Conservation (phyloP, 1,284 basidiomycete genomes). For the Trichosporon coremiiforme region DNA sequence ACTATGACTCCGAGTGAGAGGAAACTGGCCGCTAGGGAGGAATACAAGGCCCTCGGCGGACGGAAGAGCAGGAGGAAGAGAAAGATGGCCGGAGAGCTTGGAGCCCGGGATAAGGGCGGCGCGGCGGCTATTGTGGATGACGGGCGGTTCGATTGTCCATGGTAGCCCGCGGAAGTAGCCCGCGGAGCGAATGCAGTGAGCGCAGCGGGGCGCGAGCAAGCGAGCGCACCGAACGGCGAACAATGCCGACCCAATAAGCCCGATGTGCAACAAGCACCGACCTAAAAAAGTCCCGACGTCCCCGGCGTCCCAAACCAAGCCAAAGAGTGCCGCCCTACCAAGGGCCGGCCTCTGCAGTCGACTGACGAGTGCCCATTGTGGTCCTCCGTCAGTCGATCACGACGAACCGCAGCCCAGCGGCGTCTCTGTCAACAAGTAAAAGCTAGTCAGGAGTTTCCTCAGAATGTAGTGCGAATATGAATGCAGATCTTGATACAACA, state of each 20-base stretch:
- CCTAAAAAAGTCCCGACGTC: too few relatives aligned
- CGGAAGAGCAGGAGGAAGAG: slow-evolving; percentile 68
- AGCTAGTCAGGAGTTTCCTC: background rate
- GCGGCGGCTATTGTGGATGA: slow-evolving; percentile 41
- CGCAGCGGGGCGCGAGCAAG: background rate
- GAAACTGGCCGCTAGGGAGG: slow-evolving; percentile 79
- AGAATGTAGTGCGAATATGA: background rate
- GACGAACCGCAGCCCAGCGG: too few relatives aligned
- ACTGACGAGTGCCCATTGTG: too few relatives aligned
- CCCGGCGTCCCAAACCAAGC: too few relatives aligned
- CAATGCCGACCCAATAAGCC: too few relatives aligned
- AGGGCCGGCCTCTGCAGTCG: too few relatives aligned
- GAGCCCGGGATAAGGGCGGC: slow-evolving; percentile 47
- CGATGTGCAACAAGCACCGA: too few relatives aligned
- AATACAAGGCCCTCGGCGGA: slow-evolving; percentile 84
- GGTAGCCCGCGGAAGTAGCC: slow-evolving; percentile 37
- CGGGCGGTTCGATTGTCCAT: slow-evolving; percentile 51
- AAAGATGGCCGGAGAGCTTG: slow-evolving; percentile 58
- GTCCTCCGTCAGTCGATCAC: too few relatives aligned
- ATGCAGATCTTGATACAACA: slow-evolving; percentile 8
- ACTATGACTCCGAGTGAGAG: slow-evolving; percentile 62
- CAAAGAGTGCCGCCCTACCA: too few relatives aligned
- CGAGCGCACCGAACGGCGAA: too few relatives aligned
- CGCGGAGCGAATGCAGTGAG: too few relatives aligned
- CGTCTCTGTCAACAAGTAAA: too few relatives aligned